A percentile compares a stretch with the other conserved stretches of the same genome.
Conservation (phyloP, 2,329 filamentous ascomycete genomes). For the Myriosclerotinia curreyana region DNA sequence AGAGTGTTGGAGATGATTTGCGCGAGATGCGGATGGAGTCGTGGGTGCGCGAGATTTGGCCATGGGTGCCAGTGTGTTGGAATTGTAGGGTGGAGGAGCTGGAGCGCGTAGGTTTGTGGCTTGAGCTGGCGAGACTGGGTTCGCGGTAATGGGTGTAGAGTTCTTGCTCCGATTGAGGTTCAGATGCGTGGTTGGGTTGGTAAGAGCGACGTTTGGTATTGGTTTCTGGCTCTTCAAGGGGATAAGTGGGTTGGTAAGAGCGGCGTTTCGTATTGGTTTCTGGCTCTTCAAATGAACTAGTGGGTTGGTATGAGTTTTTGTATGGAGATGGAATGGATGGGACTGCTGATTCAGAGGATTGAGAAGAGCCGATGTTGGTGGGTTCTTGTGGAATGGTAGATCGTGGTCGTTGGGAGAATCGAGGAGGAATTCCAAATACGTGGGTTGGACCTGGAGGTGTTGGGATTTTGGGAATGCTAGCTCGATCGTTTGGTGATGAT, state of each 20-base stretch:
- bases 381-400: not conserved
- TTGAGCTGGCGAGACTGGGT: not conserved
- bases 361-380: not conserved
- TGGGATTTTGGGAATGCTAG: not conserved
- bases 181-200: not conserved
- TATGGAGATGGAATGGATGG: conserved; percentile 1
- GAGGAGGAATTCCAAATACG: conserved; percentile 4
- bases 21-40: conserved; percentile 14
- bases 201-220: not conserved
- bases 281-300: not conserved
- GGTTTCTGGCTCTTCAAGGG: not conserved
- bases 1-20: not conserved
- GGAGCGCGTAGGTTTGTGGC: not conserved
- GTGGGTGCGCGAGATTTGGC: not conserved
- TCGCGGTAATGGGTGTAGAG: not conserved
- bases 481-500: not conserved
- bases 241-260: not conserved
- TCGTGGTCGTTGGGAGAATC: not conserved
- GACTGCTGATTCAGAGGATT: not conserved
- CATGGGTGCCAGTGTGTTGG: not conserved
- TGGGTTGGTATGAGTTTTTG: conserved; percentile 5
- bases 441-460: conserved; percentile 2
- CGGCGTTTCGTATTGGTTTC: not conserved
- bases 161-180: not conserved
- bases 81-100: not conserved